These are phyloP conservation scores for Parmelia sp. DNA, from an alignment of 495 filamentous ascomycete species.

Conservation along the genomic window DNA sequence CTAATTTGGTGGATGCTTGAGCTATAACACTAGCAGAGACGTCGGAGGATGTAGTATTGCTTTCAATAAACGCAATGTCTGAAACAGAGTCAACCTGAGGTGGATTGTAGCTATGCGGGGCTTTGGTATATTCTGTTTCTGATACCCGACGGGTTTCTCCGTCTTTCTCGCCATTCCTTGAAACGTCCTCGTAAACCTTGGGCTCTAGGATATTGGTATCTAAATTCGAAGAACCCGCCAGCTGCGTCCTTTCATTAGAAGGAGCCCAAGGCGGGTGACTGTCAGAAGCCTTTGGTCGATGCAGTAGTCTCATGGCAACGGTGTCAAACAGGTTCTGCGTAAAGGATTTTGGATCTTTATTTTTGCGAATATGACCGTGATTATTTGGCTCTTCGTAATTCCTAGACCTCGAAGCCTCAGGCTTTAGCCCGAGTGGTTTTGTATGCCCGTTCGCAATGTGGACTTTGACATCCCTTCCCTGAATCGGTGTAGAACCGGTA, in stretches of 20 bases:
- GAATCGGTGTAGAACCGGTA: not conserved
- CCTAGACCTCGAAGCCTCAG: not conserved
- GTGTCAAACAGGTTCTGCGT: conserved; percentile 78
- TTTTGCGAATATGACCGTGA: conserved; percentile 35
- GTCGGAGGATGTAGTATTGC: not conserved
- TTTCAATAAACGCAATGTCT: not conserved
- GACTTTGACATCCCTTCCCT: not conserved
- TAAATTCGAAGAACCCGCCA: not conserved
- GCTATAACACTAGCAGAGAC: not conserved
- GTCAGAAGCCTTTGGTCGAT: not conserved
- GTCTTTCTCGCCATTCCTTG: not conserved
- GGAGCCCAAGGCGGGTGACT: conserved; percentile 1
- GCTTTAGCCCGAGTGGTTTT: not conserved
- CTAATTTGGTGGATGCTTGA: not conserved
- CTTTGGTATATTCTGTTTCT: not conserved
- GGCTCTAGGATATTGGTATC: no score
- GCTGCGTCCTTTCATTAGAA: not conserved
- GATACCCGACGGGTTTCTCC: not conserved
- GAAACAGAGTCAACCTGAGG: not conserved
- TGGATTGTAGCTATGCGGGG: not conserved
- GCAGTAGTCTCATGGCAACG: conserved; percentile 69
- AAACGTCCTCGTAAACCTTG: not conserved
- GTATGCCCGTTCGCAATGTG: conserved; percentile 3
- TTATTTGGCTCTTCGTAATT: not conserved
- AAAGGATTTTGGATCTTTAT: conserved; percentile 78